These are phyloP conservation scores for Oryza glumipatula DNA, from an alignment of 176 grass and related monocot species.

Conservation along the genomic window DNA sequence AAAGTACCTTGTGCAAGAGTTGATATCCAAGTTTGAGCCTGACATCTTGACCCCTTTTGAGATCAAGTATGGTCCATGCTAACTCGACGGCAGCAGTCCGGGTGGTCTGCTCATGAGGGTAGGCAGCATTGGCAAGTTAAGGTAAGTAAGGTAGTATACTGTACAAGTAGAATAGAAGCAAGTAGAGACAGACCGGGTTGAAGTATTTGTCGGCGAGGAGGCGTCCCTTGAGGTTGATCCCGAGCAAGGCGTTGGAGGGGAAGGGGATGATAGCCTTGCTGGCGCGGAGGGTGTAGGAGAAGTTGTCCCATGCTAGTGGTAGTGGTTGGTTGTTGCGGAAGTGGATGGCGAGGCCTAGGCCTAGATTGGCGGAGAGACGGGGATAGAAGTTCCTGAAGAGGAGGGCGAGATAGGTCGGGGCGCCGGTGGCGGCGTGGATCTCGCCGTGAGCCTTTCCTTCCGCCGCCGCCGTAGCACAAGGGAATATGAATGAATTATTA, in stretches of 20 bases:
- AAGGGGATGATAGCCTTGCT: constrained; percentile 66
- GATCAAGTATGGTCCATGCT: constrained; percentile 79
- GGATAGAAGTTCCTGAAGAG: constrained; percentile 67
- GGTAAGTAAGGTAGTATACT: too few relatives aligned
- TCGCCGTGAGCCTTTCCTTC: constrained; percentile 72
- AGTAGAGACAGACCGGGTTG: constrained; percentile 50
- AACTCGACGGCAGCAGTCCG: constrained; percentile 60
- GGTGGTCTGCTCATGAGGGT: constrained; percentile 42
- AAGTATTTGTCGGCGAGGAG: constrained; percentile 58
- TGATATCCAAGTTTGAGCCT: constrained; percentile 89
- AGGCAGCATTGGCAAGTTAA: not conserved
- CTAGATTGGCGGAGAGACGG: constrained; percentile 55
- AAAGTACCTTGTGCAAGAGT: constrained; percentile 59
- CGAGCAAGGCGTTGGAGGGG: constrained; percentile 41
- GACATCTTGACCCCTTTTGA: constrained; percentile 80
- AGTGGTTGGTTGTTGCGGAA: constrained; percentile 18
- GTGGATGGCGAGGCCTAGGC: constrained; percentile 50
- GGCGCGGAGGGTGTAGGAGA: constrained; percentile 61
- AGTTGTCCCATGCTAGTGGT: not conserved
- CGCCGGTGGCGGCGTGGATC: constrained; percentile 51
- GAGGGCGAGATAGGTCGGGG: constrained; percentile 64
- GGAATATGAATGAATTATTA: too few relatives aligned
- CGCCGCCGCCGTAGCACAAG: too few relatives aligned
- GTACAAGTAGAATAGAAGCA: not conserved
- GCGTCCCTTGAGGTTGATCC: constrained; percentile 68